These are phyloP conservation scores for Wallacemonas collosoma DNA, from an alignment of 208 protist species.

Conservation along the genomic window DNA sequence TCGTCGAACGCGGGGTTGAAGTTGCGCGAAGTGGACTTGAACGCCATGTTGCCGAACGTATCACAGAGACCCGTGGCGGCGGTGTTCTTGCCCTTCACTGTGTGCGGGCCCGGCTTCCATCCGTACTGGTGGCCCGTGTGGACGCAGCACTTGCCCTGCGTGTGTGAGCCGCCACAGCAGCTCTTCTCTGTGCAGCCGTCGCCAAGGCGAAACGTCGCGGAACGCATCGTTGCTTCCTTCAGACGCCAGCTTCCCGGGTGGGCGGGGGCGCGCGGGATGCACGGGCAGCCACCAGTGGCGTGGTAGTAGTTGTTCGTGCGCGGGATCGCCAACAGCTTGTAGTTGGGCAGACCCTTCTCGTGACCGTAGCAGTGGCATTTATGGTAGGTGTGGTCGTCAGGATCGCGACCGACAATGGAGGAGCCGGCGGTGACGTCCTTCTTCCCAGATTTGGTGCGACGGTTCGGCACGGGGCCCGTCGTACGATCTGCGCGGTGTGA, in stretches of 20 bases:
- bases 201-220: constrained; percentile 43
- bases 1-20: constrained; percentile 25
- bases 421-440: constrained; percentile 19
- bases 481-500: neutral
- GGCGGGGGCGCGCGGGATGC: constrained; percentile 62
- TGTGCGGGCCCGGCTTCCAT: constrained; percentile 66
- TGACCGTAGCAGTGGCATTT: constrained; percentile 68
- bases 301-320: constrained; percentile 86
- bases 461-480: neutral
- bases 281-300: constrained; percentile 67
- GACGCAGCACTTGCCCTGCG: constrained; percentile 43
- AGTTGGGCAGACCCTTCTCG: constrained; percentile 54
- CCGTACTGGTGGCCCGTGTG: constrained; percentile 67
- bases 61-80: constrained; percentile 74
- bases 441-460: neutral
- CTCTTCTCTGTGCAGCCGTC: constrained; percentile 42
- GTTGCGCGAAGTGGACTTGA: constrained; percentile 42
- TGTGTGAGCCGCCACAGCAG: constrained; percentile 9
- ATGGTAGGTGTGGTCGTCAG: constrained; percentile 32
- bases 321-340: constrained; percentile 67
- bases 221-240: constrained; percentile 58
- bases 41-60: constrained; percentile 80
- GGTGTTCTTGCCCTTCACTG: constrained; percentile 57
- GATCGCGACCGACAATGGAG: neutral
- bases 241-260: constrained; percentile 75